These are phyloP conservation scores for Aphanoascus verrucosus DNA, from an alignment of 2,329 filamentous ascomycete genomes.

Conservation along the genomic window DNA sequence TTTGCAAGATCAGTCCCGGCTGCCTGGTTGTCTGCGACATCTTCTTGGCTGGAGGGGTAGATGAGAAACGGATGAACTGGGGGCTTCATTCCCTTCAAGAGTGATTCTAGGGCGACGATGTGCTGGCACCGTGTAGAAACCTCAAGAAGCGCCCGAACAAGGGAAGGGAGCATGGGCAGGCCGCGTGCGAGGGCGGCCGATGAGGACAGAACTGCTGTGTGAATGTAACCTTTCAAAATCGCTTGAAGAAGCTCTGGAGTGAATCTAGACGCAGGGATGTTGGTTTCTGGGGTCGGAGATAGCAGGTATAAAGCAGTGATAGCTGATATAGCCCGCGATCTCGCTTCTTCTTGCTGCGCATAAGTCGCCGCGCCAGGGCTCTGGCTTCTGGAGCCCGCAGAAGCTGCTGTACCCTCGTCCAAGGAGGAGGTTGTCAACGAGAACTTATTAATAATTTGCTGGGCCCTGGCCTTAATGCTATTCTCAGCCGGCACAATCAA, in stretches of 20 bases:
- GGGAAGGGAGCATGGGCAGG: slow-evolving; percentile 64
- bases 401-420: slow-evolving; percentile 15
- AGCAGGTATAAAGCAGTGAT: slow-evolving; percentile 69
- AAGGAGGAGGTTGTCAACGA: slow-evolving; percentile 51
- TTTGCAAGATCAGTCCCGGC: background rate
- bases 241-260: slow-evolving; percentile 62
- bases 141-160: slow-evolving; percentile 73
- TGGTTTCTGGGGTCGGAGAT: slow-evolving; percentile 52
- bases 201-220: slow-evolving; percentile 68
- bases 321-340: slow-evolving; percentile 61
- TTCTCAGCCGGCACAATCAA: slow-evolving; percentile 63
- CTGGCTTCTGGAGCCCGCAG: slow-evolving; percentile 13
- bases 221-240: slow-evolving; percentile 70
- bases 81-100: slow-evolving; percentile 58
- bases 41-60: slow-evolving; percentile 19
- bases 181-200: slow-evolving; percentile 63
- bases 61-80: slow-evolving; percentile 57
- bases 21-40: slow-evolving; percentile 14
- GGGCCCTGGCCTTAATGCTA: slow-evolving; percentile 59
- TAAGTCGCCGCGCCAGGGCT: slow-evolving; percentile 39
- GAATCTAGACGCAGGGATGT: slow-evolving; percentile 39
- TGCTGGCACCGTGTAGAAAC: slow-evolving; percentile 80
- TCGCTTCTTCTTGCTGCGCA: slow-evolving; percentile 60
- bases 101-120: slow-evolving; percentile 71
- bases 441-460: slow-evolving; percentile 75